phyloP scores from a whole-genome alignment of 805 yeast species.

The Metschnikowia lachancei region DNA sequence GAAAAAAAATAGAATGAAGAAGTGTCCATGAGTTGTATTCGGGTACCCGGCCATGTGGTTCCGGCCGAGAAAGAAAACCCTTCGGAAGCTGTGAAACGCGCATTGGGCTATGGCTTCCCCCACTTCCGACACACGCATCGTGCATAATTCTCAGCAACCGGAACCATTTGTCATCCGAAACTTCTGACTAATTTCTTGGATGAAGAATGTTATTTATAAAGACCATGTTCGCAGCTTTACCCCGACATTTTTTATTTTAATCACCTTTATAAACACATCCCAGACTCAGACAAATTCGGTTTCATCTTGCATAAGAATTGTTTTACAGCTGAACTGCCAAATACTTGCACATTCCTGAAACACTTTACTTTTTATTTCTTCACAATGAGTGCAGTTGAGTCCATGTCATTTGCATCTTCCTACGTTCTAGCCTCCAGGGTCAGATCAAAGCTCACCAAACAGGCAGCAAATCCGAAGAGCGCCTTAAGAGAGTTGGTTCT shows the following conservation, averaged over 20 bases:
- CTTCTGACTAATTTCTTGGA: slow-evolving; percentile 11
- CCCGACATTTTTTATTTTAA: too few relatives aligned
- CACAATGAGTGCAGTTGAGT: slow-evolving; percentile 3
- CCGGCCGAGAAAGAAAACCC: slow-evolving; percentile 1
- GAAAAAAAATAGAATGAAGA: too few relatives aligned
- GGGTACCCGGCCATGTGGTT: not conserved
- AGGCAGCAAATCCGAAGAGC: slow-evolving; percentile 57
- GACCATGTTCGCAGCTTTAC: not conserved
- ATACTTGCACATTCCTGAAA: not conserved
- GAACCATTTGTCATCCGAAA: slow-evolving; percentile 17
- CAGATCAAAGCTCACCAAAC: slow-evolving; percentile 58
- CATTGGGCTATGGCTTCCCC: not conserved
- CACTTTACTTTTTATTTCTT: not conserved
- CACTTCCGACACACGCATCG: slow-evolving; percentile 7
- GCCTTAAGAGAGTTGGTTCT: slow-evolving; percentile 57
- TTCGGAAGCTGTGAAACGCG: not conserved
- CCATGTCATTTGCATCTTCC: slow-evolving; percentile 44
- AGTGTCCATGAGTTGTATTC: too few relatives aligned
- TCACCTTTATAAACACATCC: too few relatives aligned
- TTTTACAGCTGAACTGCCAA: too few relatives aligned
- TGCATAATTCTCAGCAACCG: slow-evolving; percentile 4
- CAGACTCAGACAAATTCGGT: too few relatives aligned
- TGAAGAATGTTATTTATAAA: not conserved
- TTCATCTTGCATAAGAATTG: not conserved
- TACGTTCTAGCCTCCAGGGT: slow-evolving; percentile 64